phyloP scores from a whole-genome alignment of 176 grass and related monocot genomes.

The Cocos nucifera region DNA sequence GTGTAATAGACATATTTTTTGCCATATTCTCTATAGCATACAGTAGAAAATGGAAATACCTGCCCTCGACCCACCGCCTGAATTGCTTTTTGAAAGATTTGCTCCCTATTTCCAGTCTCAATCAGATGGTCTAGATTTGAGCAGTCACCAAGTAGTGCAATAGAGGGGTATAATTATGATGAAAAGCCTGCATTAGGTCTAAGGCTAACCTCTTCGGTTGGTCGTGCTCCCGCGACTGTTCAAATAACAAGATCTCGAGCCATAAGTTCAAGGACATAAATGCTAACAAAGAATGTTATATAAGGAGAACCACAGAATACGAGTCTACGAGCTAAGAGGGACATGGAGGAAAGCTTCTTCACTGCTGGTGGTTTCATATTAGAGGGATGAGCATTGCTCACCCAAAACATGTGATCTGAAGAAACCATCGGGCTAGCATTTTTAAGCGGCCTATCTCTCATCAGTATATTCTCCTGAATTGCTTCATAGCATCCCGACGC shows the following conservation, averaged over 20 bases:
- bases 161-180: neutral
- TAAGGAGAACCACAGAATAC: too few relatives aligned
- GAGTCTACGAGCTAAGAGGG: too few relatives aligned
- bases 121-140: constrained; percentile 49
- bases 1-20: too few relatives aligned
- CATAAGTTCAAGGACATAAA: too few relatives aligned
- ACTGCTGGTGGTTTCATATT: too few relatives aligned
- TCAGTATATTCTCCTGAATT: constrained; percentile 60
- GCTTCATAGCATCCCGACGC: constrained; percentile 59
- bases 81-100: constrained; percentile 85
- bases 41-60: constrained; percentile 23
- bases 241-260: neutral
- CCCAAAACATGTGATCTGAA: too few relatives aligned
- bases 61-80: constrained; percentile 70
- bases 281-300: too few relatives aligned
- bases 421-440: constrained; percentile 32
- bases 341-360: too few relatives aligned
- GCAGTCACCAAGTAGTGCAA: neutral
- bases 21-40: too few relatives aligned
- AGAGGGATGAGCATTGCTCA: too few relatives aligned
- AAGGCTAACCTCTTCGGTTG: constrained; percentile 46
- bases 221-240: constrained; percentile 62
- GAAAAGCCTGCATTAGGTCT: neutral
- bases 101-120: constrained; percentile 80
- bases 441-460: constrained; percentile 40